Conservation (phyloP, 306 rosid species). For the Lupinus albus region DNA sequence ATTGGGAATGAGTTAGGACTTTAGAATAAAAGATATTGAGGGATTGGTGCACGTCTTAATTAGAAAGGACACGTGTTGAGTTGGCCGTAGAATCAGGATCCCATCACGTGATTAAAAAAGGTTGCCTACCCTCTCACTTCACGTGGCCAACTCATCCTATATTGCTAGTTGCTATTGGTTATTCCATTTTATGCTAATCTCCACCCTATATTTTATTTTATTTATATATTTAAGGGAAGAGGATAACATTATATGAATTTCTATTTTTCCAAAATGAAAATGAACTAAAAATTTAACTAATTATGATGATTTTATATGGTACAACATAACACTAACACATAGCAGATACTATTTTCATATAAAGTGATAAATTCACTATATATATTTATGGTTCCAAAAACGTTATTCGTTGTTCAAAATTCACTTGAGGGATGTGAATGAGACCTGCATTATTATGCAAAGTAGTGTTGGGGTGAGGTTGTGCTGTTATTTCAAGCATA, state of each 20-base stretch:
- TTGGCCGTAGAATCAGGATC: conserved; percentile 55
- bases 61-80: conserved; percentile 48
- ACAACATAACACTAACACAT: no score
- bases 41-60: conserved; percentile 32
- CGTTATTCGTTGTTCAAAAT: no score
- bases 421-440: conserved; percentile 17
- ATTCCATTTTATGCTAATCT: conserved; percentile 43
- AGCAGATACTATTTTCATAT: no score
- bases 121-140: conserved; percentile 59
- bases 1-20: neutral
- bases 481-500: conserved; percentile 29
- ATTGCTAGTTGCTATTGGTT: conserved; percentile 45
- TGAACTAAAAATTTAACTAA: no score
- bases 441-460: neutral
- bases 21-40: conserved; percentile 18
- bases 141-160: conserved; percentile 93
- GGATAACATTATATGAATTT: no score
- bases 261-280: no score
- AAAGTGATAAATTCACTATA: no score
- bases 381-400: no score
- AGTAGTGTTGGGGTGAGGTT: neutral
- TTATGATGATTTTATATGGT: no score
- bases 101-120: conserved; percentile 82
- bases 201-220: no score
- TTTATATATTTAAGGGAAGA: no score